Evolutionary conservation across 1,284 basidiomycete species (phyloP), one percentile per base, ranked within the genome.

Genomic region (Sanghuangporus weigelae): DNA sequence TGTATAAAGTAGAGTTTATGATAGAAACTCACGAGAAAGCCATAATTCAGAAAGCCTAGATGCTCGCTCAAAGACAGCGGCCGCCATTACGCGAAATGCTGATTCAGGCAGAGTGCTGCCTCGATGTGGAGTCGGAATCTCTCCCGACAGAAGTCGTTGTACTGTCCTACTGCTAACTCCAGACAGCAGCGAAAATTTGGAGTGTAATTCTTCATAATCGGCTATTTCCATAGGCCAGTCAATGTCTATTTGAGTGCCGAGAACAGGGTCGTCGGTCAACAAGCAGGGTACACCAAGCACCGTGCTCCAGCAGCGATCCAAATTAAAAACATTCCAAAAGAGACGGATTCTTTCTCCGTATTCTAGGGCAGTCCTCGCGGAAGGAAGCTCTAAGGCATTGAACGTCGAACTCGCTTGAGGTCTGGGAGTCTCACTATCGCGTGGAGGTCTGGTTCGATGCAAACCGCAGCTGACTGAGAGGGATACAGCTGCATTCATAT

Each of bases 301-400:
- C 5, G 83, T 80, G 19, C 87, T 84, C 85, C 87, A 89, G 62
- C 72, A 75, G 36, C 83, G 80, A 71, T 90, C 88, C 65, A 90
- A 73, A 62, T 81, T 79, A 70, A 84, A 90, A 11, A 87, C 84
- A 66, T 85, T 82, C 88, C 88, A 90, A 66, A 90, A 90, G 0
- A 85, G 80, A 46, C 84, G 73, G 56, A 87, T 84, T 42, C 84
- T 78, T 70, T 90, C 86, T 61, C 83, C 86, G 55, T 84, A 82
- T 63, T 83, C 81, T 38, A 84, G 71, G 7, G 67, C 67, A 64
- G 81, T 77, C n/a, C 68, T 63, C 0, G 79, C 72, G 0, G 72
- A 71, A 2, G 75, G 39, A 14, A 63, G 31, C 16, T 63, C 61
- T 19, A 63, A 48, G 7, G 19, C 14, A 16, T 46, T 46, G 16